Evolutionary conservation across 179 eudicot species (phyloP), one percentile per base, ranked within the genome.

Genomic region (Nepenthes alata): DNA sequence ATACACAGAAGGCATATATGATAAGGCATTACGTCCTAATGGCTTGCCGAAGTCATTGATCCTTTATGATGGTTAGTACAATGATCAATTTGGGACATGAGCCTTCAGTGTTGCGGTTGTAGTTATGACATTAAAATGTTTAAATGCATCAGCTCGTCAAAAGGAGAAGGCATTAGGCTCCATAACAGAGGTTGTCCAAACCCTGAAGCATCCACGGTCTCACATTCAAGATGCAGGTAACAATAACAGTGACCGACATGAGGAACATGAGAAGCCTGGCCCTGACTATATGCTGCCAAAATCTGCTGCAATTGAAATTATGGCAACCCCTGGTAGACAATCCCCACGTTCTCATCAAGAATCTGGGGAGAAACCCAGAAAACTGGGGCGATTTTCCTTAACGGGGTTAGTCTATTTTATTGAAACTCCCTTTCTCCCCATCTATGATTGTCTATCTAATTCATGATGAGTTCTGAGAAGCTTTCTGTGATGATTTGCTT

Each of bases 31-130:
- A 51, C 78, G 99, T 57, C 99, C 99, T 49, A 94, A 94, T 72
- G 99, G 99, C 57, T 78, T 94, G 72, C 86, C 99, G 3, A 81
- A 75, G 67, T 94, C 99, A 55, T 77, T 94, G 62, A 94, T 94
- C 69, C 94, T 91, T 44, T 94, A 94, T 77, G 99, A 94, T 75
- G 89, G 99, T 93, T 75, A 68, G 74, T 47, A 25, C 36, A 63
- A 35, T 41, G 35, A 34, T 35, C 45, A 36, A 66, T 2, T 12
- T 69, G 53, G 53, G 15, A 25, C 60, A 45, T 52, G 15, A 35
- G 64, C 47, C 56, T 62, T 63, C 39, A 52, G 55, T n/a, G 25
- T 52, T 52, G 51, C 2, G 5, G 50, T 9, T n/a, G 2, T 53
- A 12, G 51, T 41, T 25, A 25, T 25, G 25, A 25, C 54, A 63